A percentile compares a stretch with the other conserved stretches of the same genome.
Conservation (phyloP, 768 basidiomycete species). For the Suillus lakei region DNA sequence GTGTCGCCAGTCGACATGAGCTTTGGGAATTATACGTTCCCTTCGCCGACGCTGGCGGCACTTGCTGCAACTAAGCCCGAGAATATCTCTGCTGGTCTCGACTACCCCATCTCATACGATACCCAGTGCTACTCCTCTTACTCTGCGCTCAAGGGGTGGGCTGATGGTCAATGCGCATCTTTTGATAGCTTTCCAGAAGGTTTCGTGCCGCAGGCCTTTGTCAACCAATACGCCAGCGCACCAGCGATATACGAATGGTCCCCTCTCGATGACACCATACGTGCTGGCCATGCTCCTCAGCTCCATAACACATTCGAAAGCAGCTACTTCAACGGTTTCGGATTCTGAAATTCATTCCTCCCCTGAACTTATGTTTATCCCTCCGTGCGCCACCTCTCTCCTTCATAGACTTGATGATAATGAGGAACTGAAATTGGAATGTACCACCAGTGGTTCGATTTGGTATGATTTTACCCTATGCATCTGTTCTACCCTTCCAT, state of each 20-base stretch:
- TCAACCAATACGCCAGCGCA: constrained; percentile 28
- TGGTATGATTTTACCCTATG: neutral
- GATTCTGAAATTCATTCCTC: neutral
- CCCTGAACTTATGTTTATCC: neutral
- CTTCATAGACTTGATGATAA: neutral
- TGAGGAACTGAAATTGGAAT: neutral
- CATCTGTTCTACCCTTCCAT: neutral
- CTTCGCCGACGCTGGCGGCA: constrained; percentile 18
- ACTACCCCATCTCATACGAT: constrained; percentile 10
- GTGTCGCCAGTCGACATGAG: constrained; percentile 32
- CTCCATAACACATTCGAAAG: constrained; percentile 1
- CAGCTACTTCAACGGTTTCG: neutral
- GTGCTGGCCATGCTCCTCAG: neutral
- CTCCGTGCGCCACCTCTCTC: constrained; percentile 1
- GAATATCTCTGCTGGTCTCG: constrained; percentile 9
- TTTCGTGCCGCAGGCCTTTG: constrained; percentile 30
- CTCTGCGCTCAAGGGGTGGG: constrained; percentile 32
- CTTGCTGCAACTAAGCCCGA: constrained; percentile 19
- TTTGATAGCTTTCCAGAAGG: constrained; percentile 12
- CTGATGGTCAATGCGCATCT: constrained; percentile 19
- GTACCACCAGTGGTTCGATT: neutral
- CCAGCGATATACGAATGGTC: constrained; percentile 31
- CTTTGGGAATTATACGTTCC: constrained; percentile 24
- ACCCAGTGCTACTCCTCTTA: constrained; percentile 22
- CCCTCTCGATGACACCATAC: constrained; percentile 20